Evolutionary conservation across 208 protist genomes (phyloP), one percentile per base, ranked within the genome.

Genomic region (Crithidia sp.): DNA sequence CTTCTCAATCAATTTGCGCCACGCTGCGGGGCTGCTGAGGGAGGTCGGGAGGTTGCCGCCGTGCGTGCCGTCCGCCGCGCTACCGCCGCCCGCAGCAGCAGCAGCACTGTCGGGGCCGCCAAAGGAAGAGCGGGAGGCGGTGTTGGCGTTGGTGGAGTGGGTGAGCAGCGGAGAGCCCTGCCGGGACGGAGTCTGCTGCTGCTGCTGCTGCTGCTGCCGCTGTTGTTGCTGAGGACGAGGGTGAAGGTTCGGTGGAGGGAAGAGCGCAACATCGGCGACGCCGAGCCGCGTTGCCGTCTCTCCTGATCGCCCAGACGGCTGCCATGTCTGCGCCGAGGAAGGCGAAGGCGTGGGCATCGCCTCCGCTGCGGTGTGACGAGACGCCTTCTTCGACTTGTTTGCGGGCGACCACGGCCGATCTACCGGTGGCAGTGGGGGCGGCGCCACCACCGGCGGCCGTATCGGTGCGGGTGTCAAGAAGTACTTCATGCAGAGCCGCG

Each of bases 401-500:
- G 52, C 1, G 4, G 65, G 40, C 28, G 65, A 70, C 53, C 41
- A 70, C 9, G 52, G 53, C 39, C 53, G 65, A 19, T 70, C 65
- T 8, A 40, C 1, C n/a, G 10, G 47, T n/a, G 28, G 57, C 19
- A 37, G n/a, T n/a, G 53, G 45, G 19, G 67, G 53, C 8, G 67
- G 36, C 16, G 59, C 44, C 4, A 49, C 39, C 12, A 37, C 59
- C 0, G 74, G 63, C 13, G 59, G 39, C 14, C 52, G 17, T 3
- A 41, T 2, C 5, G 41, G 36, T 13, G 12, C 49, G 10, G 65
- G 16, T 39, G 49, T 47, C 43, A 62, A 36, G 67, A 79, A 74
- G 62, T 79, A 79, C 36, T 50, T 71, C 17, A 70, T 49, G 40
- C 74, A 79, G 37, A 74, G 55, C 10, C 43, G 59, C 19, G 74